Base-by-base conservation (phyloP, 177 flowering plant genomes). In the Vitis hybrid region DNA sequence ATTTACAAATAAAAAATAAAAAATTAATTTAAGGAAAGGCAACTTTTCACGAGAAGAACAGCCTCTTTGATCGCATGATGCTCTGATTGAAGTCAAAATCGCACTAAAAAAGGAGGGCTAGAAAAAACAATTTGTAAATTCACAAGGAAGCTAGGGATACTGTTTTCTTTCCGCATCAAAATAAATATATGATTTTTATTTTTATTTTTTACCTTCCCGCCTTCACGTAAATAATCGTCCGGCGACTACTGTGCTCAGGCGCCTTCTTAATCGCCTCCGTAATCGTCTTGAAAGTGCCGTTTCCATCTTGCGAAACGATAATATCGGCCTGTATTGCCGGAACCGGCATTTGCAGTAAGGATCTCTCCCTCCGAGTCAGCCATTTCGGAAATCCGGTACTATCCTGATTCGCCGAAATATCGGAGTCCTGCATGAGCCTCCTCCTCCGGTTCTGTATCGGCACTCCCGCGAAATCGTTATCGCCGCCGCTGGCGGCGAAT, bases 251-350 rank as follows among this genome's bases (percentile, higher is more conserved):
- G 27, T 76, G 1, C 73, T 91, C 85, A 2, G 98, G 98, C 62
- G 91, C 98, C 64, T 84, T 90, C 72, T 89, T 89, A 32, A 96
- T 88, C 52, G 98, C 99, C 76, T 85, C 94, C 0, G 74, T 63
- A 1, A 96, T 86, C 13, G 97, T 91, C 76, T 83, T 84, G 24
- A 51, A 68, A 71, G 95, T 91, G 1, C 98, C 97, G 68, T 80
- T 91, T 0, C 98, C 99, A 60, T 86, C 88, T 51, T 81, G 68
- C 0, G 97, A 86, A 62, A 96, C 99, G 46, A 89, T 65, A 3
- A 92, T 81, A 49, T 96, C 96, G 2, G 93, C 91, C 30, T 76
- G 87, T 1, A 92, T 79, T 56, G 69, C 68, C 74, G 83, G 9
- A 12, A 74, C 77, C 46, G 97, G 94, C 71, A 68, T 11, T 1